Evolutionary conservation across 2,329 filamentous ascomycete species (phyloP).

Genomic region (Colletotrichum kahawae): DNA sequence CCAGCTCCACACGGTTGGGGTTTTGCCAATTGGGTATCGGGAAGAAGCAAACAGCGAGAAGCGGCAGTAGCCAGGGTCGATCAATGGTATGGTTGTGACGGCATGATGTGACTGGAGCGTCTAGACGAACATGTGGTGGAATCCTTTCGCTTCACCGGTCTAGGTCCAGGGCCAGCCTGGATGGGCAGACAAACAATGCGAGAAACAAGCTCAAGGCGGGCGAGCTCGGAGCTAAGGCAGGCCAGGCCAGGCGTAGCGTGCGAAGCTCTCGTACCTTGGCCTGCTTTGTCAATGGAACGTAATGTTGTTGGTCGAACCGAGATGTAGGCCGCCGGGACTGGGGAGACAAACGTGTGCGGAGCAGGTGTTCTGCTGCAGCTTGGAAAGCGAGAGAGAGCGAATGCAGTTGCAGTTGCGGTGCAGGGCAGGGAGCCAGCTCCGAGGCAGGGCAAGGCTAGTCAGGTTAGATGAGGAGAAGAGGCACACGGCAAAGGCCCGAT

Average conservation of each 20-base stretch:
- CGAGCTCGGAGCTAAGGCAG: not conserved
- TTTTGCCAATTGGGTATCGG: not conserved
- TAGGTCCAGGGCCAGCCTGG: not conserved
- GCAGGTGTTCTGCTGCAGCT: not conserved
- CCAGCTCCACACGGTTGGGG: slow-evolving; percentile 8
- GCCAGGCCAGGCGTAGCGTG: not conserved
- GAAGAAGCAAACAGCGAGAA: not conserved
- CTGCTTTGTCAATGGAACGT: not conserved
- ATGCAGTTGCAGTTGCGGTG: not conserved
- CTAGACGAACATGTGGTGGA: slow-evolving; percentile 19
- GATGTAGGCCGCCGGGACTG: not conserved
- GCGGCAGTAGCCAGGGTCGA: not conserved
- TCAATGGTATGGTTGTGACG: slow-evolving; percentile 5
- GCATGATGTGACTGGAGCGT: slow-evolving; percentile 22
- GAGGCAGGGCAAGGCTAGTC: not conserved
- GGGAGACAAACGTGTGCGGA: not conserved
- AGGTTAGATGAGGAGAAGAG: not conserved
- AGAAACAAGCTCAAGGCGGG: not conserved
- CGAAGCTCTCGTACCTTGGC: not conserved
- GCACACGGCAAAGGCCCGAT: not conserved
- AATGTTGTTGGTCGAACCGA: not conserved
- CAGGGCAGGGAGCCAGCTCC: slow-evolving; percentile 9
- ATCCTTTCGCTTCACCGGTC: slow-evolving; percentile 11
- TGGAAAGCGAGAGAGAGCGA: not conserved
- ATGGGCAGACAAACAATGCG: not conserved